Evolutionary conservation across 2,329 filamentous ascomycete genomes (phyloP), one percentile per base, ranked within the genome.

Genomic region (Beauveria rudraprayagi): DNA sequence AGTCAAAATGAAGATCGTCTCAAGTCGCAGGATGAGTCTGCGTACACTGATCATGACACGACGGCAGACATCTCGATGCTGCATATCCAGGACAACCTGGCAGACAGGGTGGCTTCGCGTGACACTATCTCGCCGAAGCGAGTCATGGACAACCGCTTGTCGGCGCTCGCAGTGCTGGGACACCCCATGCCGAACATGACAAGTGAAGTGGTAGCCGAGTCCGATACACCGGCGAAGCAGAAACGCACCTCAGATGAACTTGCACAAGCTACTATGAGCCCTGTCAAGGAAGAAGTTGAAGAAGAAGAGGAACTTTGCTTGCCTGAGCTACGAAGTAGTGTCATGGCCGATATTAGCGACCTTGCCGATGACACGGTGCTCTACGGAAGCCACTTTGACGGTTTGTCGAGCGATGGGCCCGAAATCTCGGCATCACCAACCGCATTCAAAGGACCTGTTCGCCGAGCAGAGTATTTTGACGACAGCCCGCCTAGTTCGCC

Each of bases 401-500:
- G 72, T 30, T 67, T 75, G 46, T 78, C 73, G 6, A 80, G 79
- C 64, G 76, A 78, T 47, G 64, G 68, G 0, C 73, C 74, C 0
- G 79, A 81, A 51, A 68, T 75, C 0, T 81, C 78, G 8, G 72
- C 72, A 1, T 81, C 79, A 6, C 78, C 78, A 2, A 67, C 66
- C 43, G 59, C 73, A 7, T 66, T 66, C 40, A 68, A 63, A 43
- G 64, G 61, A 30, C 71, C 70, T 24, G 64, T 74, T 37, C 72
- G 67, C 10, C 68, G 74, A 61, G 65, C 70, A 14, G 63, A 69
- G 24, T 67, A 78, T 70, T 59, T 75, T 65, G 73, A 73, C 46
- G 70, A 74, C 19, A 81, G 78, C 63, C 77, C 78, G 4, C 77
- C 79, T 2, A 81, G 78, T 68, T 82, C 81, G 5, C 80, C 80